Percentiles rank a stretch among this genome's conserved stretches.
Conservation (phyloP, 2,329 filamentous ascomycete species). For the Arthrobotrys conoides region DNA sequence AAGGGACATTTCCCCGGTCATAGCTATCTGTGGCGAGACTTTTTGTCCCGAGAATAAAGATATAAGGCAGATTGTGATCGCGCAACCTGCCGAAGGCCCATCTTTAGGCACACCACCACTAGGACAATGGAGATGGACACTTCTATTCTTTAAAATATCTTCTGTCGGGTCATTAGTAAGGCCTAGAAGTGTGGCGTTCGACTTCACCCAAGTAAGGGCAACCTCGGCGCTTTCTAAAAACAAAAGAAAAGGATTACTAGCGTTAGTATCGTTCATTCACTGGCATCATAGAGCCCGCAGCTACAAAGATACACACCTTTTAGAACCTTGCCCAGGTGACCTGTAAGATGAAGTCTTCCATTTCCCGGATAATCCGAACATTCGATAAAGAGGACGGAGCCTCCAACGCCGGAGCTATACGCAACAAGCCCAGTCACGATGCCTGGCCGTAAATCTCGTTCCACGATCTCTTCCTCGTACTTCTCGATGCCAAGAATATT, state of each 20-base stretch:
- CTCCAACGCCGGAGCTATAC: conserved; percentile 81
- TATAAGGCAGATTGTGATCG: conserved; percentile 93
- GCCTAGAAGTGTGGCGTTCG: conserved; percentile 91
- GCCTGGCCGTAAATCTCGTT: conserved; percentile 84
- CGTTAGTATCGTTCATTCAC: conserved; percentile 5
- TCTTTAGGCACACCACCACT: conserved; percentile 90
- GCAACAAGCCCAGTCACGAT: conserved; percentile 97
- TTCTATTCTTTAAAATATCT: conserved; percentile 95
- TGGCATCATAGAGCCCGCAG: no score
- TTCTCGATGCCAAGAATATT: conserved; percentile 91
- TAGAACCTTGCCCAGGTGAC: conserved; percentile 94
- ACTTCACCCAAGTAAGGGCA: conserved; percentile 95
- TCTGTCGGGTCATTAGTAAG: conserved; percentile 83
- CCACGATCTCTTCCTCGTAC: conserved; percentile 95
- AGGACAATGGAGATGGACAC: conserved; percentile 95
- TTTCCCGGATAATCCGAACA: conserved; percentile 96
- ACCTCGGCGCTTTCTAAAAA: conserved; percentile 95
- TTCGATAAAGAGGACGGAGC: conserved; percentile 97
- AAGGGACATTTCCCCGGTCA: conserved; percentile 83
- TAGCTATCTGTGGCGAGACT: conserved; percentile 91
- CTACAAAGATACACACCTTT: conserved; percentile 70
- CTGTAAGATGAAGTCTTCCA: conserved; percentile 92
- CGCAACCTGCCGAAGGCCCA: conserved; percentile 82
- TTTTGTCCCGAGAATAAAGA: conserved; percentile 87
- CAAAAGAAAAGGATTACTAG: neutral